phyloP scores from a whole-genome alignment of 2,329 filamentous ascomycete species.

The Aphanoascus verrucosus region DNA sequence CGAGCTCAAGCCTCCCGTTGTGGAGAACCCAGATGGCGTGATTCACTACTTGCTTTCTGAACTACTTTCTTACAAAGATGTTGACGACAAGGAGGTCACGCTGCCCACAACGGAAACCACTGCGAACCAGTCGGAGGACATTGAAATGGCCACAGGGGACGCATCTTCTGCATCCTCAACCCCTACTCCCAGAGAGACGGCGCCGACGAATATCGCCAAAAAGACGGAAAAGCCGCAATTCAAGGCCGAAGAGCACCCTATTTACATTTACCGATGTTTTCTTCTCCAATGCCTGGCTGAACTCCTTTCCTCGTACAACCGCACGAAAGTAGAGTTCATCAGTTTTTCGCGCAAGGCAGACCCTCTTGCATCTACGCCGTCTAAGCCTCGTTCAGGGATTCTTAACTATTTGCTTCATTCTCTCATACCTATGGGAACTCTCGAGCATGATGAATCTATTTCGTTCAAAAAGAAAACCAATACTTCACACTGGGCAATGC shows the following conservation, averaged over 20 bases:
- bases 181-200: neutral
- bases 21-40: conserved; percentile 89
- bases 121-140: conserved; percentile 33
- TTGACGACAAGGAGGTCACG: conserved; percentile 66
- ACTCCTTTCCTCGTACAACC: conserved; percentile 71
- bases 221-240: conserved; percentile 63
- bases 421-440: conserved; percentile 55
- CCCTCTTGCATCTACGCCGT: conserved; percentile 71
- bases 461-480: conserved; percentile 71
- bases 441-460: conserved; percentile 63
- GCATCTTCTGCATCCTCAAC: conserved; percentile 24
- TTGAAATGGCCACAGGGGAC: conserved; percentile 41
- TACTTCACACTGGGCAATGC: conserved; percentile 76
- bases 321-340: conserved; percentile 96
- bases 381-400: conserved; percentile 84
- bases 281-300: conserved; percentile 85
- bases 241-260: conserved; percentile 85
- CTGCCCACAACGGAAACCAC: conserved; percentile 16
- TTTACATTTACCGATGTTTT: conserved; percentile 94
- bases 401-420: conserved; percentile 87
- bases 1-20: conserved; percentile 69
- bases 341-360: conserved; percentile 93
- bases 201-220: conserved; percentile 33
- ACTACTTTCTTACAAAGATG: conserved; percentile 80
- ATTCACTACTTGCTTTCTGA: conserved; percentile 92